Base-by-base conservation (phyloP, 2,329 filamentous ascomycete genomes). In the Anthostomella pinea region DNA sequence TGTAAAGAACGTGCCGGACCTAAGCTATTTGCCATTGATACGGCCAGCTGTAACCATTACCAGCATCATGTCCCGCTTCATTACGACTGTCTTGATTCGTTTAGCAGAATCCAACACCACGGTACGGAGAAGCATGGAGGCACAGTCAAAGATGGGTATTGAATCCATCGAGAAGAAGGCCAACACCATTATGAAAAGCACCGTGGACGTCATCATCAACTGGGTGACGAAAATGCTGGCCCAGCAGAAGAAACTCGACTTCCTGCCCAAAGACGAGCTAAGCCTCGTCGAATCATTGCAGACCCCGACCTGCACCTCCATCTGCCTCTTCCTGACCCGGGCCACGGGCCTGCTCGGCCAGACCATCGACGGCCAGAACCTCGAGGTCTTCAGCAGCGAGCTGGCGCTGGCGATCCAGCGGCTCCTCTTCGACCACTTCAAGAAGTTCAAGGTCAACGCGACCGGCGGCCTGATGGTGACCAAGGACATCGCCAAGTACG, bases 401-500 rank as follows among this genome's bases (percentile, higher is more conserved):
- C 77, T 97, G 15, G 90, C 87, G 2, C 69, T 90, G 10, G 83
- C 84, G 8, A 73, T 95, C 22, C 82, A 90, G 49, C 69, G 75
- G 32, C 76, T 94, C 8, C 75, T 98, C 4, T 81, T 98, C 45
- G 87, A 93, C 45, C 93, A 98, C 65, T 87, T 97, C 66, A 93
- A 95, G 57, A 89, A 87, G 56, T 98, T 95, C 67, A 81, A 84
- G 43, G 88, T 98, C 49, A 95, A 89, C 51, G 87, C 90, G 25
- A 90, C 91, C 0, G 93, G 93, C 43, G 93, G 89, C 3, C 77
- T 98, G 30, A 93, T 96, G 78, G 87, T 97, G 17, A 91, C 85
- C 22, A 95, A 97, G 67, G 93, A 98, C 59, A 90, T 97, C 61
- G 87, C 88, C 22, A 89, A 88, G 58, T 98, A 98, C 62, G 85